A percentile compares a stretch with the other conserved stretches of the same genome.
Conservation (phyloP, 208 protist genomes). For the Leptomonas seymouri region DNA sequence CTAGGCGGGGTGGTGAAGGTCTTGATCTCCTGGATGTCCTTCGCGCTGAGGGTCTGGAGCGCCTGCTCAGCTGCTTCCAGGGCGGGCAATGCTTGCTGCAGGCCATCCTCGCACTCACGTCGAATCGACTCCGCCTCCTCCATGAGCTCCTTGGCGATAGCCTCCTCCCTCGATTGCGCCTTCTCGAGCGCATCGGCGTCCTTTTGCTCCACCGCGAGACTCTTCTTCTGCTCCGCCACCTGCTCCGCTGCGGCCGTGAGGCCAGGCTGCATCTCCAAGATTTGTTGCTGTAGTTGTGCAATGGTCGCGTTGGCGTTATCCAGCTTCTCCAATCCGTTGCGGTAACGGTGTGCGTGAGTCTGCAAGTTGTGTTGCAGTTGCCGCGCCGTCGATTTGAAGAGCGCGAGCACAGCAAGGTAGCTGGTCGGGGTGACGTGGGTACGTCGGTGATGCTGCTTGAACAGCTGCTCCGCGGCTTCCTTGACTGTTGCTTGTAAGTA, state of each 20-base stretch:
- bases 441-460: slow-evolving; percentile 83
- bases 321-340: slow-evolving; percentile 93
- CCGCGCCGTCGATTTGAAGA: slow-evolving; percentile 83
- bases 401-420: slow-evolving; percentile 94
- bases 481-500: slow-evolving; percentile 90
- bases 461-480: slow-evolving; percentile 81
- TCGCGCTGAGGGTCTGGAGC: slow-evolving; percentile 90
- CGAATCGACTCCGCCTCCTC: slow-evolving; percentile 86
- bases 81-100: slow-evolving; percentile 95
- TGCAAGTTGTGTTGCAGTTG: slow-evolving; percentile 66
- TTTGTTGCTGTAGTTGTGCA: slow-evolving; percentile 93
- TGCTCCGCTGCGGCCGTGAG: slow-evolving; percentile 87
- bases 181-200: slow-evolving; percentile 85
- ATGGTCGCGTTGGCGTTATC: slow-evolving; percentile 93
- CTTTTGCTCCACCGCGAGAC: slow-evolving; percentile 84
- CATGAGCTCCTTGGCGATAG: slow-evolving; percentile 74
- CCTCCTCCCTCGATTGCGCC: slow-evolving; percentile 85
- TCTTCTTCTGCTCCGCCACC: slow-evolving; percentile 90
- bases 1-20: slow-evolving; percentile 91
- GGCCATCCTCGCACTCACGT: slow-evolving; percentile 90
- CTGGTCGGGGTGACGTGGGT: slow-evolving; percentile 96
- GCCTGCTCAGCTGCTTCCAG: slow-evolving; percentile 90
- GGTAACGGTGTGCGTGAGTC: slow-evolving; percentile 71
- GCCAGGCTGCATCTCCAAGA: slow-evolving; percentile 94
- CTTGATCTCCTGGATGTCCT: slow-evolving; percentile 94